These are phyloP conservation scores for Beauveria brongniartii DNA, from an alignment of 2,329 filamentous ascomycete genomes.

Conservation along the genomic window DNA sequence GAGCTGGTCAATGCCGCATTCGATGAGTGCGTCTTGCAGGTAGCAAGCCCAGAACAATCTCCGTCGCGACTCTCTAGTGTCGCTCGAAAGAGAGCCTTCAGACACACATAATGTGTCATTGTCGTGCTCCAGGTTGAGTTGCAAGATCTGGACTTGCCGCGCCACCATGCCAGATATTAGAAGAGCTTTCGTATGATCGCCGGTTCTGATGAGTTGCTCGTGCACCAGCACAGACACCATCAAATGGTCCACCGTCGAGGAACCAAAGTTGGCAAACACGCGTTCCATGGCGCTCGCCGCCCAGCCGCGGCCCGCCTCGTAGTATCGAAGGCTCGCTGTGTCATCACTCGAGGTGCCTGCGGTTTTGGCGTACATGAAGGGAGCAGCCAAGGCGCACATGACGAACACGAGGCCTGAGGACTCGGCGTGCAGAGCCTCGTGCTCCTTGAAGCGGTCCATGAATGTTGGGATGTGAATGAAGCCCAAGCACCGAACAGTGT, in stretches of 20 bases:
- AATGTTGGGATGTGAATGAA: constrained; percentile 6
- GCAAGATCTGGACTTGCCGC: constrained; percentile 9
- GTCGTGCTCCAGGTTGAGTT: constrained; percentile 10
- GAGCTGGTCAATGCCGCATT: constrained; percentile 12
- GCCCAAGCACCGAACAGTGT: constrained; percentile 5
- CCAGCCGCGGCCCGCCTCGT: neutral
- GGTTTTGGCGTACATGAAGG: neutral
- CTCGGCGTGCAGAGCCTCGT: neutral
- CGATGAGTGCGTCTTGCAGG: constrained; percentile 9
- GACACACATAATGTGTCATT: neutral
- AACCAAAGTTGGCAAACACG: neutral
- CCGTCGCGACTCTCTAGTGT: constrained; percentile 1
- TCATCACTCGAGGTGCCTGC: neutral
- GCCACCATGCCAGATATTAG: constrained; percentile 9
- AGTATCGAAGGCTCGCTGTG: neutral
- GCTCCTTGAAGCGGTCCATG: neutral
- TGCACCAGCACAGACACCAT: constrained; percentile 6
- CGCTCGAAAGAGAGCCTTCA: neutral
- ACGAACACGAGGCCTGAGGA: neutral
- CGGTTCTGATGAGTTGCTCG: constrained; percentile 2
- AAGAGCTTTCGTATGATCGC: constrained; percentile 9
- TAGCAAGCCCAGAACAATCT: constrained; percentile 9
- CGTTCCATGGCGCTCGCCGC: neutral
- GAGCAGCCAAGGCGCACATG: constrained; percentile 2
- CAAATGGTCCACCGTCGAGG: neutral